Conservation (phyloP, 192 early-diverging fungal genomes). For the Entomortierella chlamydospora region DNA sequence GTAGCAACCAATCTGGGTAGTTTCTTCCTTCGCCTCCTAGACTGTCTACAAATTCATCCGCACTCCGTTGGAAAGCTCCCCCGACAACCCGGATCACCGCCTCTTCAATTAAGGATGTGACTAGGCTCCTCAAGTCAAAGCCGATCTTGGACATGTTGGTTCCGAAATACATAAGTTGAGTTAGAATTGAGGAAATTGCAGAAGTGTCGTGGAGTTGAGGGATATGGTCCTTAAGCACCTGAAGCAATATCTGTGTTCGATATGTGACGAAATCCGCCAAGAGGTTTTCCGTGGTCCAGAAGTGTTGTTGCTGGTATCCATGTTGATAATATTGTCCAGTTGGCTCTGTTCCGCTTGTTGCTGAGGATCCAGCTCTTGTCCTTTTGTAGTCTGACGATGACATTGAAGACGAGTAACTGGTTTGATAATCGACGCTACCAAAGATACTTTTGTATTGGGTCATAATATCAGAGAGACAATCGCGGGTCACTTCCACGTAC, state of each 20-base stretch:
- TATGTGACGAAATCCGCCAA: conserved; percentile 75
- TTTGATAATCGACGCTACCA: conserved; percentile 44
- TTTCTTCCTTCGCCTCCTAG: conserved; percentile 51
- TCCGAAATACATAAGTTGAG: conserved; percentile 86
- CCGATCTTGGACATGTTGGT: conserved; percentile 83
- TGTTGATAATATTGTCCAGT: not conserved
- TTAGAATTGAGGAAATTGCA: conserved; percentile 69
- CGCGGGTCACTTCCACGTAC: conserved; percentile 83
- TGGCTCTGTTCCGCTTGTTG: conserved; percentile 1
- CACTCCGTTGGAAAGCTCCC: conserved; percentile 61
- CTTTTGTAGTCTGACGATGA: conserved; percentile 16
- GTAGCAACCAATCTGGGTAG: conserved; percentile 33
- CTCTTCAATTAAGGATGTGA: conserved; percentile 70
- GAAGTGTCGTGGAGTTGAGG: conserved; percentile 71
- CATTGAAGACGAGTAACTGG: conserved; percentile 11
- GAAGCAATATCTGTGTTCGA: conserved; percentile 57
- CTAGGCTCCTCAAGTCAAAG: conserved; percentile 75
- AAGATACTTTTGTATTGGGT: conserved; percentile 87
- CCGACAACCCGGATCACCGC: conserved; percentile 67
- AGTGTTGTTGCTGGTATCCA: conserved; percentile 29
- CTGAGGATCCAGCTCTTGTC: conserved; percentile 16
- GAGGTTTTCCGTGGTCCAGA: conserved; percentile 61
- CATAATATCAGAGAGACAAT: conserved; percentile 84
- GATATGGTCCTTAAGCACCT: conserved; percentile 57
- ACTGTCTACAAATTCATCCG: conserved; percentile 57